Base-by-base conservation (phyloP, 306 rosid species). In the Styphnolobium japonicum region DNA sequence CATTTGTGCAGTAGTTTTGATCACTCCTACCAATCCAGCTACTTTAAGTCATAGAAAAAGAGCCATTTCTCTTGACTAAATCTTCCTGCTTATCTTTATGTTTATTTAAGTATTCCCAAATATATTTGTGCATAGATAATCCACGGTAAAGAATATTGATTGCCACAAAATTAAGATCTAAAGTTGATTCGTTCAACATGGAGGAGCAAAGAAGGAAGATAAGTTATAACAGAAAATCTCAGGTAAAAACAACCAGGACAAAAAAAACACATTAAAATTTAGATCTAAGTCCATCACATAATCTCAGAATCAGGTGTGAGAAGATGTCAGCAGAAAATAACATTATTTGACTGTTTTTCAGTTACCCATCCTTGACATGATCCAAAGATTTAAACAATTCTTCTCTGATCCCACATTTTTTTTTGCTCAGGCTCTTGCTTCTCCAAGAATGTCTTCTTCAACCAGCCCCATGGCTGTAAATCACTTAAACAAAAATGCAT, bases 391-490 rank as follows among this genome's bases (percentile, higher is more conserved):
- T 40, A 1, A 34, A 65, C 64, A 16, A 46, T 10, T 29, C 34
- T 1, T 58, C 72, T 62, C 45, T 45, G n/a, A 9, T 34, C 68
- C 37, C 53, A 27, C 7, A 16, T n/a, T 85, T 85, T 83, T 45
- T 79, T 57, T 23, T n/a, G 78, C 75, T 86, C 89, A 0, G 80
- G 78, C 73, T 78, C 79, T 12, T 82, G 89, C 76, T 88, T 88
- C 85, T 88, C 86, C 2, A 88, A 78, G 67, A 84, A 71, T 40
- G 89, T 84, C 93, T 71, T 84, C 88, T 55, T 90, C 53, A 90
- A 61, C 93, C 91, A 90, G 62, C 68, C 82, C 74, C 86, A 85
- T 16, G 91, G 91, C 91, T 87, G 85, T 74, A 73, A 71, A 82
- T 42, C 10, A 76, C 75, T 75, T 34, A 15, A 56, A 19, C 31